A percentile compares a stretch with the other conserved stretches of the same genome.
Conservation (phyloP, 768 basidiomycete species). For the Clathrus columnatus region DNA sequence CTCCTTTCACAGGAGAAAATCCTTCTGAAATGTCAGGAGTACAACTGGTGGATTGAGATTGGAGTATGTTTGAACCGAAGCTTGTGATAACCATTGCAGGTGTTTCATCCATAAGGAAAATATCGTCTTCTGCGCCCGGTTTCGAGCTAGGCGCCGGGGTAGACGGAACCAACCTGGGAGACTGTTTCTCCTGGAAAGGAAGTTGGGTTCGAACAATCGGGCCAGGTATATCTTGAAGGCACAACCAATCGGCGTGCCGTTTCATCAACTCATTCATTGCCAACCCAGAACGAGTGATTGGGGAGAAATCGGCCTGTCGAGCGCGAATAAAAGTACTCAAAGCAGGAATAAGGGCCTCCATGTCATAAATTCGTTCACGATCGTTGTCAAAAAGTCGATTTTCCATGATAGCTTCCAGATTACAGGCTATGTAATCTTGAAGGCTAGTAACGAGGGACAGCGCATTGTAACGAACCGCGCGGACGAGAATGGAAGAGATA, state of each 20-base stretch:
- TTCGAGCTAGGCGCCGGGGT: not conserved
- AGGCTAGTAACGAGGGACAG: constrained; percentile 57
- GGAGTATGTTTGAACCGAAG: constrained; percentile 13
- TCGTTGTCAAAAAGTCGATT: constrained; percentile 55
- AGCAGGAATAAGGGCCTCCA: constrained; percentile 59
- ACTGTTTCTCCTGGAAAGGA: not conserved
- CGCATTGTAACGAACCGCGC: constrained; percentile 75
- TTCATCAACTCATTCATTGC: constrained; percentile 48
- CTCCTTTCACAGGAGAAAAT: constrained; percentile 17
- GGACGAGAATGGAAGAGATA: constrained; percentile 68
- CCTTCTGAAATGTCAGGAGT: constrained; percentile 19
- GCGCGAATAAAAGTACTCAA: constrained; percentile 48
- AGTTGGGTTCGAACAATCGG: constrained; percentile 32
- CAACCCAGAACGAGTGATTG: constrained; percentile 49
- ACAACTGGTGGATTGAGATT: constrained; percentile 4
- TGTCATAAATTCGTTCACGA: constrained; percentile 26
- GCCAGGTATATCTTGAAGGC: constrained; percentile 54
- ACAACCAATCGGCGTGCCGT: constrained; percentile 65
- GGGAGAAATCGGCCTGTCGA: constrained; percentile 58
- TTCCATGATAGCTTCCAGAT: constrained; percentile 84
- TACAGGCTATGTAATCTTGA: constrained; percentile 70
- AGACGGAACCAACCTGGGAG: not conserved
- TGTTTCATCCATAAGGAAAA: constrained; percentile 18
- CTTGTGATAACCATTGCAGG: constrained; percentile 23
- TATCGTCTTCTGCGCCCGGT: constrained; percentile 1